Percentiles rank a stretch among this genome's conserved stretches.
Evolutionary conservation across 1,284 basidiomycete genomes (phyloP).

Genomic region (Cystobasidium sp.): DNA sequence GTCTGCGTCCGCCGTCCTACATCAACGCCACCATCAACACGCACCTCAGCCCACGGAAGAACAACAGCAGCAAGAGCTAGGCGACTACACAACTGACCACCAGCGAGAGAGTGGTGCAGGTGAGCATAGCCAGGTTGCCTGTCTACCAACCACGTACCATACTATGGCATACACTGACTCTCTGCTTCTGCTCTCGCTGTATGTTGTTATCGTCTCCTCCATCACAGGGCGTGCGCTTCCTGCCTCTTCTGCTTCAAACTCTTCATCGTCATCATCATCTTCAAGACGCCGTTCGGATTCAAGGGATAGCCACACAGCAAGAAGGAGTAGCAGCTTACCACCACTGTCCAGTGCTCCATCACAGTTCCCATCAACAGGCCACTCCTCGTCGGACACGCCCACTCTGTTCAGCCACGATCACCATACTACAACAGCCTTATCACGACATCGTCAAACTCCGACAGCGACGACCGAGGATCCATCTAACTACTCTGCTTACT

Average conservation of each 20-base stretch:
- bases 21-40: slow-evolving; percentile 19
- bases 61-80: too few relatives aligned
- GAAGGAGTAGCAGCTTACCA: too few relatives aligned
- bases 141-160: too few relatives aligned
- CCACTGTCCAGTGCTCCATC: not conserved
- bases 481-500: not conserved
- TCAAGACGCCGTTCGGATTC: too few relatives aligned
- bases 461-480: not conserved
- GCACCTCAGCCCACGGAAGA: not conserved
- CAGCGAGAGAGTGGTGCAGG: too few relatives aligned
- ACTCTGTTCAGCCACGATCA: slow-evolving; percentile 18
- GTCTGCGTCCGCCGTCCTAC: not conserved
- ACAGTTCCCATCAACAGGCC: not conserved
- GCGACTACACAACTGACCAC: too few relatives aligned
- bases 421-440: not conserved
- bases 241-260: too few relatives aligned
- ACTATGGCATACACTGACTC: not conserved
- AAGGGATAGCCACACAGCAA: too few relatives aligned
- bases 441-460: not conserved
- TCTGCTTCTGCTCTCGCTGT: not conserved
- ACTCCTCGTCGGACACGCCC: not conserved
- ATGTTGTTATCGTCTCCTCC: not conserved
- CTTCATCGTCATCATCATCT: too few relatives aligned
- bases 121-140: too few relatives aligned
- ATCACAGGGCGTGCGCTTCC: too few relatives aligned